Conservation (phyloP, 768 basidiomycete genomes). For the Lactarius indigo region DNA sequence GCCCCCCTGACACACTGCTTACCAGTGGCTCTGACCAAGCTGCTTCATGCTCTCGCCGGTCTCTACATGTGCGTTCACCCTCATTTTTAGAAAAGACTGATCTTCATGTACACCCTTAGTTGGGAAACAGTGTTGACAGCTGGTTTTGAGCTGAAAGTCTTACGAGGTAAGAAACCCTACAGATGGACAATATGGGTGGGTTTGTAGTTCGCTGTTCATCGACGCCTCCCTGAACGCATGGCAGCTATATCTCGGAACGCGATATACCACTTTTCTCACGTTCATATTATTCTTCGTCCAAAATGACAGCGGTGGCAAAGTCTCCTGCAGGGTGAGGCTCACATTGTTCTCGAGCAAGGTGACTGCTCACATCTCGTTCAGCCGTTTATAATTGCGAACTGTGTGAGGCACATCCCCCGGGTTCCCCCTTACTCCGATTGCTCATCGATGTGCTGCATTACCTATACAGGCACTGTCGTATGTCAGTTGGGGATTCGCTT, state of each 20-base stretch:
- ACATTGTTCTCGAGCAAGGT: neutral
- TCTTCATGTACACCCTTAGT: neutral
- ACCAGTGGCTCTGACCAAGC: neutral
- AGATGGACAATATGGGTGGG: neutral
- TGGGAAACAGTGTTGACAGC: neutral
- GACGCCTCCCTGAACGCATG: neutral
- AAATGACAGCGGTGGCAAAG: neutral
- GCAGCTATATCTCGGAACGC: slow-evolving; percentile 6
- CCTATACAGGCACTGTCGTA: neutral
- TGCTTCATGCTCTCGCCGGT: neutral
- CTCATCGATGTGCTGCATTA: neutral
- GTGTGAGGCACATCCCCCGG: neutral
- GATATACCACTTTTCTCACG: neutral
- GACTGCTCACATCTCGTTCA: neutral
- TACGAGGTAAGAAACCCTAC: slow-evolving; percentile 9
- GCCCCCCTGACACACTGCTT: neutral
- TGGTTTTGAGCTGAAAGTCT: neutral
- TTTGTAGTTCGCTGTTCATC: neutral
- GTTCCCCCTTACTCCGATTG: neutral
- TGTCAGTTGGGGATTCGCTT: neutral
- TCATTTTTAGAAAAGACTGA: neutral
- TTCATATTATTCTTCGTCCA: neutral
- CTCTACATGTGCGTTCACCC: neutral
- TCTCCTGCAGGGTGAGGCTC: neutral
- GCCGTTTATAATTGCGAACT: neutral